These are phyloP conservation scores for Ettlia oleoabundans DNA, from an alignment of 139 green algal species.

Conservation along the genomic window DNA sequence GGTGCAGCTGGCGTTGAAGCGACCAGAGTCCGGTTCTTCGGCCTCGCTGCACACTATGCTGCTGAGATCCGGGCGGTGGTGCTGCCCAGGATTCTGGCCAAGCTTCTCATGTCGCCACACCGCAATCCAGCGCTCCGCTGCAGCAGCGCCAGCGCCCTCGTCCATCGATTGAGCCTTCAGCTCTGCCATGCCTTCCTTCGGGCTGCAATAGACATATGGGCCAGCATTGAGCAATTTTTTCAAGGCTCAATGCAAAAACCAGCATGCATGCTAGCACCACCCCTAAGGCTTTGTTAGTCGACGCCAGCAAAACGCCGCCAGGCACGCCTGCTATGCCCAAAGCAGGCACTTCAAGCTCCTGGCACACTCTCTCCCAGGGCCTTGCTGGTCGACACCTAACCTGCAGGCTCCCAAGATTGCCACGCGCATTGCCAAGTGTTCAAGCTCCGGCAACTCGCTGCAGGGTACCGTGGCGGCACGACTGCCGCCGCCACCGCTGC, in stretches of 20 bases:
- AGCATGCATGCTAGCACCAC: background rate
- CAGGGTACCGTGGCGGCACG: constrained; percentile 24
- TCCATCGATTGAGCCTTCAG: background rate
- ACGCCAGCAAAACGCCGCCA: background rate
- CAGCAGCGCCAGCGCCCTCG: background rate
- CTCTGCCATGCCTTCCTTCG: background rate
- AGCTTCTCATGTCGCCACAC: constrained; percentile 1
- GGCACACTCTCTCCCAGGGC: too few relatives aligned
- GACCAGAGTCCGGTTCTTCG: background rate
- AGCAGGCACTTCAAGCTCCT: too few relatives aligned
- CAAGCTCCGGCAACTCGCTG: constrained; percentile 21
- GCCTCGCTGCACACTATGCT: constrained; percentile 6
- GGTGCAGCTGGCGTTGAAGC: constrained; percentile 36
- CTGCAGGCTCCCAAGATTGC: constrained; percentile 28
- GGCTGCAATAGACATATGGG: background rate
- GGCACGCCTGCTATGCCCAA: background rate
- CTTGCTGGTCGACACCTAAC: background rate
- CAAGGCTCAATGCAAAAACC: background rate
- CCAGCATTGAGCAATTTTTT: too few relatives aligned
- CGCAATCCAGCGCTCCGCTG: constrained; percentile 19
- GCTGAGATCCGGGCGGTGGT: background rate
- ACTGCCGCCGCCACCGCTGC: background rate
- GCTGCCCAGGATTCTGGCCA: too few relatives aligned
- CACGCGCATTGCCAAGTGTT: background rate
- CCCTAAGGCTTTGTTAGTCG: too few relatives aligned